Evolutionary conservation across 2,329 filamentous ascomycete genomes (phyloP).

Genomic region (Tolypocladium capitatum): DNA sequence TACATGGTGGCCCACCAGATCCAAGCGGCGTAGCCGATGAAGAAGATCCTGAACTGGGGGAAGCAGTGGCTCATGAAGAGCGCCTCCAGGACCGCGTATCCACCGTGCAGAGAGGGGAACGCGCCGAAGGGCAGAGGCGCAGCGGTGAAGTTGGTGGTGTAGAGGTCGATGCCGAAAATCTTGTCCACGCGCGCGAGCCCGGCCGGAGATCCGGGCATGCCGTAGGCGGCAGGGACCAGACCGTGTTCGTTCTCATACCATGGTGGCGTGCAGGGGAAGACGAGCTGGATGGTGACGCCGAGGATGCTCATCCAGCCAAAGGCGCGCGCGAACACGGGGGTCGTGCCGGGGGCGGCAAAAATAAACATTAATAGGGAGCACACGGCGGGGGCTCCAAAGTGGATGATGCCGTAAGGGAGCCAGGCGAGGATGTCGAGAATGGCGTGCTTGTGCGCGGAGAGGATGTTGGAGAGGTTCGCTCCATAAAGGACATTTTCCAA

Average conservation of each 20-base stretch:
- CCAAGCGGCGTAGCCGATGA: conserved; percentile 78
- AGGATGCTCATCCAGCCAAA: conserved; percentile 90
- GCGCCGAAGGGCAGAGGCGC: conserved; percentile 89
- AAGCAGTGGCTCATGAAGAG: conserved; percentile 91
- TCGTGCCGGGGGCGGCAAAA: conserved; percentile 74
- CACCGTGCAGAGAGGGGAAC: conserved; percentile 86
- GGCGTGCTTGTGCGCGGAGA: conserved; percentile 77
- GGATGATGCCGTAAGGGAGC: conserved; percentile 83
- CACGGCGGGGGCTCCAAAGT: conserved; percentile 76
- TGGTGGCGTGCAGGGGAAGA: conserved; percentile 87
- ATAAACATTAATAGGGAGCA: conserved; percentile 72
- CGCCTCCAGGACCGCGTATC: conserved; percentile 76
- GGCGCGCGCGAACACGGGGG: conserved; percentile 70
- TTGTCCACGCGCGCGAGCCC: conserved; percentile 80
- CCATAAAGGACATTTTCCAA: conserved; percentile 95
- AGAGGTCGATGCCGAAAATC: conserved; percentile 82
- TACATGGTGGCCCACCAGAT: conserved; percentile 99
- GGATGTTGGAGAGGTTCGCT: conserved; percentile 88
- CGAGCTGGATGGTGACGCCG: conserved; percentile 75
- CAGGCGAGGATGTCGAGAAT: conserved; percentile 80
- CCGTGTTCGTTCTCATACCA: conserved; percentile 96
- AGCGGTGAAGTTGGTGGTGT: conserved; percentile 82
- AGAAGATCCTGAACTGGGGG: conserved; percentile 66
- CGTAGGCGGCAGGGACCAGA: conserved; percentile 81
- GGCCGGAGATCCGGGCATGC: conserved; percentile 78